These are phyloP conservation scores for Geotrichum siamense DNA, from an alignment of 1,139 yeast species.

Conservation along the genomic window DNA sequence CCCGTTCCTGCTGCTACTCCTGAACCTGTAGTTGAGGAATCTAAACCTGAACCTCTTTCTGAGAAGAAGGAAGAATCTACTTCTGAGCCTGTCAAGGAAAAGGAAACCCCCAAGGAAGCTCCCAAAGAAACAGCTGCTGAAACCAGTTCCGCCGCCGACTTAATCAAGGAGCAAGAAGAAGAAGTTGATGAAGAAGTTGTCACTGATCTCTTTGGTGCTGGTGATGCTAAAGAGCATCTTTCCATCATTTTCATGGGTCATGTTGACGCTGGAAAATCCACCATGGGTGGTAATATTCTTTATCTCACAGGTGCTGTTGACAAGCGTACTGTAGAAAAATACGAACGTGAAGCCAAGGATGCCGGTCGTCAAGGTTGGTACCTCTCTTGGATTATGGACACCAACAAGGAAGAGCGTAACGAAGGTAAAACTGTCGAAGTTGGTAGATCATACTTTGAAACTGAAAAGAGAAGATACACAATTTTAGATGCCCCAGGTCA, in stretches of 20 bases:
- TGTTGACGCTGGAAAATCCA: slow-evolving; percentile 98
- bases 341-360: slow-evolving; percentile 96
- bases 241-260: slow-evolving; percentile 98
- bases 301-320: slow-evolving; percentile 94
- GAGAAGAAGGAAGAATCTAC: slow-evolving; percentile 9
- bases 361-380: slow-evolving; percentile 99
- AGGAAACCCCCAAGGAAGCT: slow-evolving; percentile 11
- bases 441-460: slow-evolving; percentile 95
- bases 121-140: slow-evolving; percentile 18
- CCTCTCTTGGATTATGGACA: slow-evolving; percentile 98
- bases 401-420: slow-evolving; percentile 95
- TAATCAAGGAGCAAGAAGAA: slow-evolving; percentile 64
- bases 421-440: slow-evolving; percentile 99
- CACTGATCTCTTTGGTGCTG: slow-evolving; percentile 79
- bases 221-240: slow-evolving; percentile 75
- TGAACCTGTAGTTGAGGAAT: not conserved
- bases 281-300: slow-evolving; percentile 97
- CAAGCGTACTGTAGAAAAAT: slow-evolving; percentile 97
- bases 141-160: slow-evolving; percentile 39
- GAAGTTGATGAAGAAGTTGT: slow-evolving; percentile 83
- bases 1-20: slow-evolving; percentile 1
- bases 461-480: slow-evolving; percentile 95
- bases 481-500: slow-evolving; percentile 99
- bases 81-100: slow-evolving; percentile 11
- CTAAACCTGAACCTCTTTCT: not conserved